phyloP scores from a whole-genome alignment of 2,329 filamentous ascomycete species.

The Fusarium liriodendri region DNA sequence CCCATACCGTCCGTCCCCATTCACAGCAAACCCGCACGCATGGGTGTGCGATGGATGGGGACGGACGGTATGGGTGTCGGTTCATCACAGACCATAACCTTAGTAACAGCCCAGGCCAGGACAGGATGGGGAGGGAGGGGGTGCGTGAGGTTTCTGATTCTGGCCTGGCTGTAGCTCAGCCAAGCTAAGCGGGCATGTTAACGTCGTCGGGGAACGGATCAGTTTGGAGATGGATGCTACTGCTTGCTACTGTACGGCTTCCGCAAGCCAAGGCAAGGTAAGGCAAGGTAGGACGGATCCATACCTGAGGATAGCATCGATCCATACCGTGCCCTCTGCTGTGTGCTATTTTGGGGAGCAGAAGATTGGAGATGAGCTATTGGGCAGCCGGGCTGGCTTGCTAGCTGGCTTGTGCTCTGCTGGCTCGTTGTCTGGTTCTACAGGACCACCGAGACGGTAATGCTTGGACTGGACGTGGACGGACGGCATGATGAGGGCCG shows the following conservation, averaged over 20 bases:
- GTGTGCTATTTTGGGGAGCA: slow-evolving; percentile 38
- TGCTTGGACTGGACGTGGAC: slow-evolving; percentile 8
- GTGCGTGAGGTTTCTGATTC: slow-evolving; percentile 12
- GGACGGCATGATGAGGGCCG: slow-evolving; percentile 30
- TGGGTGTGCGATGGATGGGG: slow-evolving; percentile 8
- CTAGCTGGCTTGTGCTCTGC: slow-evolving; percentile 33
- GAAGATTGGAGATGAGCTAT: slow-evolving; percentile 23
- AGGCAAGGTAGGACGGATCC: slow-evolving; percentile 21
- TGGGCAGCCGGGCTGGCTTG: slow-evolving; percentile 15
- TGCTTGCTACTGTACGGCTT: slow-evolving; percentile 7
- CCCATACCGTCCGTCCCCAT: background rate
- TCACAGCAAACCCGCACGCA: slow-evolving; percentile 17
- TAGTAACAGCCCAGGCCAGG: slow-evolving; percentile 11
- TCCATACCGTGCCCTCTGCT: slow-evolving; percentile 32
- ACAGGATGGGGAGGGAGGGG: slow-evolving; percentile 10
- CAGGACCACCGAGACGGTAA: slow-evolving; percentile 33
- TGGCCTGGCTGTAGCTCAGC: background rate
- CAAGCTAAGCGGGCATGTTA: slow-evolving; percentile 24
- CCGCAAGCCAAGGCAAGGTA: slow-evolving; percentile 12
- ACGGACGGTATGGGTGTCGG: slow-evolving; percentile 6
- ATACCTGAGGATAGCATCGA: slow-evolving; percentile 39
- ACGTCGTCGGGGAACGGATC: slow-evolving; percentile 16
- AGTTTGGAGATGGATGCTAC: slow-evolving; percentile 23
- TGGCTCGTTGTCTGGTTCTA: slow-evolving; percentile 26
- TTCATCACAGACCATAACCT: slow-evolving; percentile 26